Evolutionary conservation across 2,329 filamentous ascomycete genomes (phyloP), one percentile per base, ranked within the genome.

Genomic region (Colletotrichum zoysiae): DNA sequence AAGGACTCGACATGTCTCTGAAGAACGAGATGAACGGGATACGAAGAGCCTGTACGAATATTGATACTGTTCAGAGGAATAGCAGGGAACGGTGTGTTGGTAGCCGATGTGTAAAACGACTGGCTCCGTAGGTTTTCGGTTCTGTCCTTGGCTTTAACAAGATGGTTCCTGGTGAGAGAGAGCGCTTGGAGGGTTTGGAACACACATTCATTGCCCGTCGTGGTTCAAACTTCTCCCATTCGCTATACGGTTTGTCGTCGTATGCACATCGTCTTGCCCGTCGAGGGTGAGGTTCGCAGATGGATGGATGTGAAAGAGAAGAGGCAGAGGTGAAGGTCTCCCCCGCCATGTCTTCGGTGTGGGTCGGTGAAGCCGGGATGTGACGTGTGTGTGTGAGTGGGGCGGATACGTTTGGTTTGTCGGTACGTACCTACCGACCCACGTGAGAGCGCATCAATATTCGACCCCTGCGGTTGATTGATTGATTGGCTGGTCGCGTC

Each of bases 371-470:
- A 18, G 12, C 6, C 12, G 5, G 5, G 16, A 30, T 30, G 30
- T 2, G 26, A 30, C n/a, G n/a, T n/a, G n/a, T n/a, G n/a, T 30
- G 26, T 30, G 16, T 6, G 4, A 14, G 35, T n/a, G 48, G 60
- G 23, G 18, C 26, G 5, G 7, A 7, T 64, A 64, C 61, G 61
- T 64, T 26, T 26, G 26, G 26, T 26, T 26, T 26, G 26, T 26
- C 26, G 7, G 14, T 64, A 64, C 61, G 61, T 64, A 56, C 61
- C 50, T 64, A 56, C 61, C 50, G 12, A 38, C 23, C 50, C 61
- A 56, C 61, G 61, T 64, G 48, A 64, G 61, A 35, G 61, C 61
- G 61, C 48, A 64, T 64, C 61, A 64, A 35, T 33, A 18, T 64
- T 55, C 38, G 26, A 46, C 61, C 11, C 60, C 16, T 30, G 50